These are phyloP conservation scores for Macrophomina phaseolina DNA, from an alignment of 2,329 filamentous ascomycete species.

Conservation along the genomic window DNA sequence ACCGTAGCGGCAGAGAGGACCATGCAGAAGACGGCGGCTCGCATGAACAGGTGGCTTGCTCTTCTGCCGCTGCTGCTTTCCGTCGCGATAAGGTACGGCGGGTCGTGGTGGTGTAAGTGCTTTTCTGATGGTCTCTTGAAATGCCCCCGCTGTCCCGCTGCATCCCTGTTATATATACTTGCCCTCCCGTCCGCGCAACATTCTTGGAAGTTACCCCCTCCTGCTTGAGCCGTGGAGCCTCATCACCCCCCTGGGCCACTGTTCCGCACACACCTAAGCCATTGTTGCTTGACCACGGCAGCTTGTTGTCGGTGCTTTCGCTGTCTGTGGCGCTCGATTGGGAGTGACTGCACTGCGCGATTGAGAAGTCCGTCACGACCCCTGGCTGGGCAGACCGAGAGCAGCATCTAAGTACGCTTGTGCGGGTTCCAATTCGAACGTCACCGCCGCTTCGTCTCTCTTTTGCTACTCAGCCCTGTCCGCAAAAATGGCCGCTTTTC, in stretches of 20 bases:
- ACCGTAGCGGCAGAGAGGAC: not conserved
- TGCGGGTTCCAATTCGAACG: not conserved
- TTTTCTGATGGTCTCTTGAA: not conserved
- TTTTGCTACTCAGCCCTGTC: not conserved
- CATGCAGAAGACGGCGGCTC: not conserved
- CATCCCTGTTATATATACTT: constrained; percentile 3
- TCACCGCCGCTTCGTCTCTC: not conserved
- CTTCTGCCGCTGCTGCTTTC: constrained; percentile 6
- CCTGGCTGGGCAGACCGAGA: not conserved
- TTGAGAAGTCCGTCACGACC: not conserved
- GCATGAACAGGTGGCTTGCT: constrained; percentile 2
- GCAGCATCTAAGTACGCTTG: not conserved
- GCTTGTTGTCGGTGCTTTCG: not conserved
- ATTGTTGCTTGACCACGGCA: not conserved
- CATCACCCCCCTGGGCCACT: not conserved
- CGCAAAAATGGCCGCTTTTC: not conserved
- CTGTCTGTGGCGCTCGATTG: not conserved
- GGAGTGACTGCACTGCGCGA: not conserved
- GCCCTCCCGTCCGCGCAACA: not conserved
- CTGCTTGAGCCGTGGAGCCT: not conserved
- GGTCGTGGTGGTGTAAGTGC: constrained; percentile 9
- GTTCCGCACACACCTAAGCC: not conserved
- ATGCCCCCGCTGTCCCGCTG: not conserved
- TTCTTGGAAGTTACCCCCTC: not conserved
- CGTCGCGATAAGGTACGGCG: not conserved